These are phyloP conservation scores for Musa troglodytarum DNA, from an alignment of 176 grass and related monocot genomes.

Conservation along the genomic window DNA sequence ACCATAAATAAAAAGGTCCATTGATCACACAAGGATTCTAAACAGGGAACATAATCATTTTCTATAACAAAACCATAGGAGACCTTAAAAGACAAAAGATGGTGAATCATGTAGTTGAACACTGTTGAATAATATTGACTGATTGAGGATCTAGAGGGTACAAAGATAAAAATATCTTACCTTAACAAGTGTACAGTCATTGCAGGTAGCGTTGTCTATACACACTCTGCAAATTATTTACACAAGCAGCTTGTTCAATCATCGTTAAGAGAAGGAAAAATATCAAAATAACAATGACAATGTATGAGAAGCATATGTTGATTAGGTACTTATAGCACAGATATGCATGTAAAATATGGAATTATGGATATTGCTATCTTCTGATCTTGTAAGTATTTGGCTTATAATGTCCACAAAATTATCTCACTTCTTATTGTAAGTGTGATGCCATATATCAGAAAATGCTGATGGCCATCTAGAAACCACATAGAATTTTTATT, in stretches of 20 bases:
- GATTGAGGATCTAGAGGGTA: neutral
- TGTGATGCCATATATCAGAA: neutral
- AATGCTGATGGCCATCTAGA: neutral
- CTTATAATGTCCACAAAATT: no score
- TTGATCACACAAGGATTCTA: no score
- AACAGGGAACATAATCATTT: no score
- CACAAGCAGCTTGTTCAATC: neutral
- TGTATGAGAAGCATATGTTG: neutral
- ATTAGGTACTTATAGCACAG: no score
- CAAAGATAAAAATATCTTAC: slow-evolving; percentile 17
- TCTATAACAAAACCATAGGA: neutral
- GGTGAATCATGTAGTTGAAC: neutral
- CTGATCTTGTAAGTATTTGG: no score
- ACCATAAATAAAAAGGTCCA: no score
- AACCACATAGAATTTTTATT: neutral
- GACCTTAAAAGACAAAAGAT: neutral
- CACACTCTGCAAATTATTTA: slow-evolving; percentile 51
- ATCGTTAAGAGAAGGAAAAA: neutral
- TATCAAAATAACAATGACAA: neutral
- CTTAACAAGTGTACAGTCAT: slow-evolving; percentile 86
- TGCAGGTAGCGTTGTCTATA: slow-evolving; percentile 69
- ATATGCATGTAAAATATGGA: slow-evolving; percentile 1
- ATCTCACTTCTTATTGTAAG: neutral
- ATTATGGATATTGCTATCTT: neutral
- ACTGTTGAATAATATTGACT: neutral